Evolutionary conservation across 2,329 filamentous ascomycete genomes (phyloP).

Genomic region (Paraconiothyrium sp.): DNA sequence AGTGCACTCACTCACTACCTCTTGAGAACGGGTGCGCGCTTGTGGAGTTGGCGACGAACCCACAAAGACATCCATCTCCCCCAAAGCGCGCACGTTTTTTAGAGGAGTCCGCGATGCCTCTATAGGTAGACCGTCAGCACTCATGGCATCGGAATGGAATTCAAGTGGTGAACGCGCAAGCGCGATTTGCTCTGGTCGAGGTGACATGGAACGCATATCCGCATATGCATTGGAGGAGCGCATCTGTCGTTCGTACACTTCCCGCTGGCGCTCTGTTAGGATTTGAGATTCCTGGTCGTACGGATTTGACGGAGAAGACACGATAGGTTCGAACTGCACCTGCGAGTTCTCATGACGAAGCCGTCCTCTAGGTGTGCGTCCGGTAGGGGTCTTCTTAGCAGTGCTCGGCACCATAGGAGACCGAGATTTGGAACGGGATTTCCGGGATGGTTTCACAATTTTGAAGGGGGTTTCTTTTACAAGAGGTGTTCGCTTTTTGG

Average conservation of each 20-base stretch:
- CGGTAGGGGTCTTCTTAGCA: slow-evolving; percentile 33
- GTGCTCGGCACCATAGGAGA: slow-evolving; percentile 38
- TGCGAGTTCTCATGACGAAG: slow-evolving; percentile 84
- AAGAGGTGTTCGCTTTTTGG: slow-evolving; percentile 31
- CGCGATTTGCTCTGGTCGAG: slow-evolving; percentile 19
- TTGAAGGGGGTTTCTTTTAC: slow-evolving; percentile 41
- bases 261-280: slow-evolving; percentile 81
- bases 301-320: slow-evolving; percentile 63
- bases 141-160: slow-evolving; percentile 40
- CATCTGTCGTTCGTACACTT: slow-evolving; percentile 77
- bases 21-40: slow-evolving; percentile 36
- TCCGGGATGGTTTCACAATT: slow-evolving; percentile 33
- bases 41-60: slow-evolving; percentile 50
- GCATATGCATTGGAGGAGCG: slow-evolving; percentile 73
- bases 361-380: slow-evolving; percentile 59
- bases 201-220: slow-evolving; percentile 58
- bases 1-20: slow-evolving; percentile 38
- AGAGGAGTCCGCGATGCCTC: slow-evolving; percentile 34
- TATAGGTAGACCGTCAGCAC: slow-evolving; percentile 34
- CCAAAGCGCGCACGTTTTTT: slow-evolving; percentile 36
- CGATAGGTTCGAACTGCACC: slow-evolving; percentile 76
- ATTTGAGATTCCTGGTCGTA: slow-evolving; percentile 71
- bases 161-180: slow-evolving; percentile 37
- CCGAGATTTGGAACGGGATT: slow-evolving; percentile 38
- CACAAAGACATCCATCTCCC: slow-evolving; percentile 46